Percentiles rank a stretch among this genome's conserved stretches.
phyloP scores from a whole-genome alignment of 2,329 filamentous ascomycete species.

The Aurifilum marmelostoma region DNA sequence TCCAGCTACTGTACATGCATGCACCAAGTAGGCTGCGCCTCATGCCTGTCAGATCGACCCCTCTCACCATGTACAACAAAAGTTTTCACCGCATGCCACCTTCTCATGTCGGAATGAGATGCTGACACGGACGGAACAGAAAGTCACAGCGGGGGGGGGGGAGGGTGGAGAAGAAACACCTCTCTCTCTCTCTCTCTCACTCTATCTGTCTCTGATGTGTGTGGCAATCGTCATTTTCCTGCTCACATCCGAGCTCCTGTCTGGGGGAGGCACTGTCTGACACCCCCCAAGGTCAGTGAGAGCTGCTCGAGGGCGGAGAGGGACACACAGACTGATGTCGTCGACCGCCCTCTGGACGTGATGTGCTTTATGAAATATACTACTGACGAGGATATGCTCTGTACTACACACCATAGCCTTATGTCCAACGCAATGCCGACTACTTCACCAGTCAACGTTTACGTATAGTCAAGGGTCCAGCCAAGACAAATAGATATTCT shows the following conservation, averaged over 20 bases:
- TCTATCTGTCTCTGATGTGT: background rate
- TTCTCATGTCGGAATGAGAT: constrained; percentile 19
- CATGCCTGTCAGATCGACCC: constrained; percentile 27
- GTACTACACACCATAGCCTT: background rate
- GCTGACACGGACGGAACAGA: constrained; percentile 12
- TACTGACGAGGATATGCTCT: constrained; percentile 6
- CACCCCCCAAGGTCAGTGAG: constrained; percentile 8
- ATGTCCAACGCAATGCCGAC: constrained; percentile 20
- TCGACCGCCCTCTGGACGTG: constrained; percentile 15
- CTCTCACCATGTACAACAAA: constrained; percentile 16
- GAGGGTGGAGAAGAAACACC: background rate
- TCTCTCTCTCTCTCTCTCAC: background rate
- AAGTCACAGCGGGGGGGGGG: constrained; percentile 14
- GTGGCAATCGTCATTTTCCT: constrained; percentile 14
- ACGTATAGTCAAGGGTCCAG: background rate
- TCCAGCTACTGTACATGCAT: constrained; percentile 19
- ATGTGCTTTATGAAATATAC: constrained; percentile 13
- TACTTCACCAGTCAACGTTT: constrained; percentile 10
- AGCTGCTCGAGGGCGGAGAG: constrained; percentile 8
- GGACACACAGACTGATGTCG: background rate
- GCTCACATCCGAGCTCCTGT: constrained; percentile 20
- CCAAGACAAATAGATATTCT: background rate
- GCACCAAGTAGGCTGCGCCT: constrained; percentile 25
- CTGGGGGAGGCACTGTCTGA: constrained; percentile 13
- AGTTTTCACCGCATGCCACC: constrained; percentile 22